These are phyloP conservation scores for Dimocarpus longan DNA, from an alignment of 345 rosid species.

Conservation along the genomic window DNA sequence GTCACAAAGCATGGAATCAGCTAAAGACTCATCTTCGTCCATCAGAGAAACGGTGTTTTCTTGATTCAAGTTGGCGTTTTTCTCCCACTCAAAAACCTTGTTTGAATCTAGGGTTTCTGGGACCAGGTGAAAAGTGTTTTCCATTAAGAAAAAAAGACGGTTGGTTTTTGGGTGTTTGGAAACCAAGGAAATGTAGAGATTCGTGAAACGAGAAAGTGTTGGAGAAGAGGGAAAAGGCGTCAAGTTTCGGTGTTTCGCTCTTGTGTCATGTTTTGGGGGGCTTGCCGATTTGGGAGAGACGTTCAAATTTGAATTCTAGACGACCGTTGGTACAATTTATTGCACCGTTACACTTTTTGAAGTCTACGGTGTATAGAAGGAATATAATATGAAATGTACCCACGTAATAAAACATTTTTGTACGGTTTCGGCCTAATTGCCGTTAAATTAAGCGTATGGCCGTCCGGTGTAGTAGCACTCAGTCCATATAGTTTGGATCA, in stretches of 20 bases:
- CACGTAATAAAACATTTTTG: too few species aligned
- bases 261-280: conserved; percentile 3
- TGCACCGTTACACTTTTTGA: too few species aligned
- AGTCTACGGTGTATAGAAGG: too few species aligned
- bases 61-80: conserved; percentile 29
- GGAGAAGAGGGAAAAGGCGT: conserved; percentile 10
- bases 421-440: too few species aligned
- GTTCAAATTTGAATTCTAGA: conserved; percentile 34
- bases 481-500: too few species aligned
- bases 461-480: too few species aligned
- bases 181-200: conserved; percentile 7
- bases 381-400: too few species aligned
- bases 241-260: conserved; percentile 10
- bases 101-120: conserved; percentile 23
- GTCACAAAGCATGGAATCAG: conserved; percentile 76
- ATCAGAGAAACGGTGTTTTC: conserved; percentile 40
- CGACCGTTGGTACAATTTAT: conserved; percentile 24
- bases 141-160: conserved; percentile 42
- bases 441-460: too few species aligned
- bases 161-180: conserved; percentile 13
- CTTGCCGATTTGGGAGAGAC: conserved; percentile 18
- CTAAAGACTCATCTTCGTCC: conserved; percentile 46
- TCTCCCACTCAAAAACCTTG: conserved; percentile 36
- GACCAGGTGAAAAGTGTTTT: conserved; percentile 22
- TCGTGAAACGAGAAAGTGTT: conserved; percentile 8